Evolutionary conservation across 495 filamentous ascomycete genomes (phyloP), one percentile per base, ranked within the genome.

Genomic region (Penicillium cataractarum): DNA sequence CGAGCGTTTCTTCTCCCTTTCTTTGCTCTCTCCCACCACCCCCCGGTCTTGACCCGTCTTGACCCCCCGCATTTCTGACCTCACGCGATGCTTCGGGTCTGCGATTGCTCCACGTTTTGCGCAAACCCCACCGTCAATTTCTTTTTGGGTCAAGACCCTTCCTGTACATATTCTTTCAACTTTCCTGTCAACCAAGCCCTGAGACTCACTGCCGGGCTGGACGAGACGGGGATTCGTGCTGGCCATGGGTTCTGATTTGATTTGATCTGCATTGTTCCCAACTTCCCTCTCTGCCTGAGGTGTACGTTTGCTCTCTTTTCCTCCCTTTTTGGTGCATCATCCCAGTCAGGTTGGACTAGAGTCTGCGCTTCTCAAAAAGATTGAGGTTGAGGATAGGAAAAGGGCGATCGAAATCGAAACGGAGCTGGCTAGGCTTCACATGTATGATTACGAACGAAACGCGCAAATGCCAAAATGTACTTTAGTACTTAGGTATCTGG

Each of bases 401-500:
- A 44, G 29, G 62, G 60, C 39, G 62, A 68, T 57, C 33, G 62
- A 68, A 61, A 67, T 55, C 42, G 63, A 68, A 68, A 29, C 37
- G 65, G 60, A 62, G 60, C 71, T 62, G 63, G 50, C 37, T 8
- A 54, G 56, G 70, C 66, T 72, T 70, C 64, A 68, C 46, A 44
- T 80, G 77, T 80, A 80, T 74, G 76, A 80, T 78, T 76, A 80
- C 67, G 77, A 80, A 73, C 73, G 69, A 71, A 75, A 80, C 67
- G 76, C 67, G 74, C 71, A 74, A 74, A 76, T 71, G 75, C 60
- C 63, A 62, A 72, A 69, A 58, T 68, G 53, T 46, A 46, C 42
- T 46, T 21, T 46, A 46, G 42, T 46, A 46, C 21, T 24, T 46
- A 39, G 42, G 42, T 46, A 46, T 46, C 19, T 46, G 42, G 10